Evolutionary conservation across 768 basidiomycete species (phyloP).

Genomic region (Chalciporus pseudorubinellus): DNA sequence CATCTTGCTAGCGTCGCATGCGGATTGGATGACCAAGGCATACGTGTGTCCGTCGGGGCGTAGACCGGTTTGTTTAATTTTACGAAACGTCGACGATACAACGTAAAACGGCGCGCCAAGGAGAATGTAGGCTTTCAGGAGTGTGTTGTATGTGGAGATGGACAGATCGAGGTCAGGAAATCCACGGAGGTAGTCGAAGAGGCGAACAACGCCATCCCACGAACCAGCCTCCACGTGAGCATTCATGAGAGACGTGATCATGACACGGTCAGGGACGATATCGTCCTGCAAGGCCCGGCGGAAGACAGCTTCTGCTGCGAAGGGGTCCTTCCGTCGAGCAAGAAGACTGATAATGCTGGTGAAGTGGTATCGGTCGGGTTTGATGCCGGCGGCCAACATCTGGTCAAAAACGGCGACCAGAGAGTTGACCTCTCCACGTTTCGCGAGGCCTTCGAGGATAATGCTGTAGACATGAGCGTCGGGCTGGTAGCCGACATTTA

Average conservation of each 20-base stretch:
- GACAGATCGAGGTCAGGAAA: conserved; percentile 39
- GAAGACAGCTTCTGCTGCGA: conserved; percentile 66
- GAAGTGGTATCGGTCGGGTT: conserved; percentile 54
- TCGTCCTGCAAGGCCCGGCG: conserved; percentile 60
- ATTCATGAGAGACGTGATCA: conserved; percentile 75
- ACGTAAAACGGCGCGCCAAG: conserved; percentile 72
- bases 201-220: conserved; percentile 70
- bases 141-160: conserved; percentile 68
- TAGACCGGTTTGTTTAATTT: conserved; percentile 46
- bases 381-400: conserved; percentile 54
- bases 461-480: conserved; percentile 57
- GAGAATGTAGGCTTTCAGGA: conserved; percentile 81
- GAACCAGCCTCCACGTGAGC: conserved; percentile 79
- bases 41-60: conserved; percentile 66
- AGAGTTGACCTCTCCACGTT: conserved; percentile 51
- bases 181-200: conserved; percentile 60
- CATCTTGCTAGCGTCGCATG: conserved; percentile 71
- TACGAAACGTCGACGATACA: conserved; percentile 61
- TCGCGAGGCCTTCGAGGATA: conserved; percentile 57
- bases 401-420: conserved; percentile 51
- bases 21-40: conserved; percentile 73
- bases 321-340: conserved; percentile 56
- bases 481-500: conserved; percentile 47
- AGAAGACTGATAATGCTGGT: conserved; percentile 68
- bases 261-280: conserved; percentile 57